Evolutionary conservation across 768 basidiomycete genomes (phyloP), one percentile per base, ranked within the genome.

Genomic region (Boletus rubropictus): DNA sequence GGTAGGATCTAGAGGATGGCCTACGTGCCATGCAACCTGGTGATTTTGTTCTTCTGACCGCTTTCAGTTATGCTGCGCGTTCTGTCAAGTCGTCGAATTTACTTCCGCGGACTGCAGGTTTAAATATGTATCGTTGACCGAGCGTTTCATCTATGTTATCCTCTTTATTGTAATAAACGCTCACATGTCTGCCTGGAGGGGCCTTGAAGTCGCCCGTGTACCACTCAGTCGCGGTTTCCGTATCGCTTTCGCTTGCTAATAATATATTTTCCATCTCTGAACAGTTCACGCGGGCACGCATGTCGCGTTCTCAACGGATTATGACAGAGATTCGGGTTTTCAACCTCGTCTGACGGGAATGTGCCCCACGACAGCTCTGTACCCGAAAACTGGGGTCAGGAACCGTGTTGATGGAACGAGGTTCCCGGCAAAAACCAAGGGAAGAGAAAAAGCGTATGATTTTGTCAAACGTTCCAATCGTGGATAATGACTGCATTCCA

Each of bases 91-190:
- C 34, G 15, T 48, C 24, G 24, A 22, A 22, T 46, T 48, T 44
- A 42, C 40, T 41, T 39, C 42, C 48, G 45, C 32, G 41, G 38
- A 32, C 49, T 34, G 37, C 14, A 14, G 18, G 21, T 41, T 35
- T 25, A 46, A 42, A 45, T 49, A 46, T 43, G 56, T 41, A 52
- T 27, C 33, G 42, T 42, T 39, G 35, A 51, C 41, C 35, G 27
- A 50, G 46, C 29, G 49, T 48, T 17, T 44, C 39, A 55, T 22
- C 21, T 45, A 48, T 46, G 48, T 58, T 39, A 36, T 31, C 21
- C 22, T 52, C 42, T 44, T 25, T 48, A 52, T 33, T 11, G 54
- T 46, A 42, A 32, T 28, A 18, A 37, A 41, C 4, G 25, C n/a
- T 18, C n/a, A 39, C 33, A 22, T 27, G 39, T 41, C 21, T 33